These are phyloP conservation scores for Russula sp. DNA, from an alignment of 768 basidiomycete genomes.

Conservation along the genomic window DNA sequence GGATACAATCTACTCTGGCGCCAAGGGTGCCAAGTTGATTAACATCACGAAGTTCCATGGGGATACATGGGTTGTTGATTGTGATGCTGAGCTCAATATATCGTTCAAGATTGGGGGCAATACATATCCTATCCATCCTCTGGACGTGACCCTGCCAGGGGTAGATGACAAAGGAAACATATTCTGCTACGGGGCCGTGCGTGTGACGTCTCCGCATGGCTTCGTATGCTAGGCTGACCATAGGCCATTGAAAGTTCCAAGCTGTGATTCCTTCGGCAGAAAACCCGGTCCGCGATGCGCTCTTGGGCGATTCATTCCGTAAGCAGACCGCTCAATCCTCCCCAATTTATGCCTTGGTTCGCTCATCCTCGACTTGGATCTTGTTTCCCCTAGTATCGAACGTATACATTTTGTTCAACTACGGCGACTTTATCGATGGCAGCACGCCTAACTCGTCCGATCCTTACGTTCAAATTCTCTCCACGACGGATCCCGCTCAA, in stretches of 20 bases:
- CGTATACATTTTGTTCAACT: constrained; percentile 60
- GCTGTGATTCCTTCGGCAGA: constrained; percentile 54
- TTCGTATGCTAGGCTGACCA: neutral
- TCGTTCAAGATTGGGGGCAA: constrained; percentile 61
- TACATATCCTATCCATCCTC: constrained; percentile 59
- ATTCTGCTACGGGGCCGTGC: constrained; percentile 39
- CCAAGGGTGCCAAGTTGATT: constrained; percentile 50
- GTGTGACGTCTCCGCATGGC: constrained; percentile 17
- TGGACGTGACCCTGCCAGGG: constrained; percentile 51
- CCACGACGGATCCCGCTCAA: constrained; percentile 43
- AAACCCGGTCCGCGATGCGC: constrained; percentile 55
- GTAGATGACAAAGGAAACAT: constrained; percentile 32
- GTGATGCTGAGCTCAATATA: constrained; percentile 59
- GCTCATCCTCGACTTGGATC: neutral
- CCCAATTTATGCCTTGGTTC: neutral
- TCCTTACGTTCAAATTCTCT: constrained; percentile 62
- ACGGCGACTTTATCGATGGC: constrained; percentile 56
- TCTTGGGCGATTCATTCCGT: constrained; percentile 74
- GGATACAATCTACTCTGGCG: constrained; percentile 56
- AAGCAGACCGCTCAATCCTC: constrained; percentile 32
- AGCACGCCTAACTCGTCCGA: constrained; percentile 37
- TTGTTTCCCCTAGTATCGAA: constrained; percentile 51
- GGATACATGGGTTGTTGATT: constrained; percentile 62
- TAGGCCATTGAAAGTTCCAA: constrained; percentile 55
- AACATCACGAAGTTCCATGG: constrained; percentile 38